phyloP scores from a whole-genome alignment of 2,329 filamentous ascomycete genomes.

The Epichloe bromicola region DNA sequence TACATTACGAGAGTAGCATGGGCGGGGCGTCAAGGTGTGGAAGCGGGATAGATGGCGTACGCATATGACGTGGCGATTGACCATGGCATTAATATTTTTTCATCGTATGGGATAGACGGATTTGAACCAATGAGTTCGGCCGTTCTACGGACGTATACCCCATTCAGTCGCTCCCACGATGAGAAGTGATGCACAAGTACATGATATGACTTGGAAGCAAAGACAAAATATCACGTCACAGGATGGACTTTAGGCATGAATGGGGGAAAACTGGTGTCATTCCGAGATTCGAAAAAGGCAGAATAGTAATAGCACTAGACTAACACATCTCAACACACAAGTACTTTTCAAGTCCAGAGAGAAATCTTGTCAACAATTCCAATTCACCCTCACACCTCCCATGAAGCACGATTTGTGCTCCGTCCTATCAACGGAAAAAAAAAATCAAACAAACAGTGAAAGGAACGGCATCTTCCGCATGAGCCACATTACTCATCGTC shows the following conservation, averaged over 20 bases:
- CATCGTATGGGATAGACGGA: too few species aligned
- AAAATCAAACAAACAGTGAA: background rate
- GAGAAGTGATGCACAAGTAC: too few species aligned
- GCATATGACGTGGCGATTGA: too few species aligned
- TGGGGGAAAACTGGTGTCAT: background rate
- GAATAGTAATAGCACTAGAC: background rate
- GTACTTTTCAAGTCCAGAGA: too few species aligned
- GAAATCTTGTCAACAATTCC: background rate
- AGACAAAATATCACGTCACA: background rate
- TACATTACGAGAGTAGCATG: background rate
- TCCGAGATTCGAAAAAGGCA: background rate
- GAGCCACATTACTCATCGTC: constrained; percentile 18
- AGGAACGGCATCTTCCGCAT: too few species aligned
- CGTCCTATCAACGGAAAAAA: background rate
- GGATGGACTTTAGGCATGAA: background rate
- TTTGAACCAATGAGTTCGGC: too few species aligned
- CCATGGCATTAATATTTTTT: too few species aligned
- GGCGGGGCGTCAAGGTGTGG: background rate
- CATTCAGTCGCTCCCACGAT: too few species aligned
- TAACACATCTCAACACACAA: background rate
- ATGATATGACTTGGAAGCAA: too few species aligned
- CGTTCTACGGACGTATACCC: too few species aligned
- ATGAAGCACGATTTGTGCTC: background rate
- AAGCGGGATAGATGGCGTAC: too few species aligned
- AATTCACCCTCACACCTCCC: background rate